Evolutionary conservation across 2,329 filamentous ascomycete genomes (phyloP), one percentile per base, ranked within the genome.

Genomic region (Neodidymelliopsis sp.): DNA sequence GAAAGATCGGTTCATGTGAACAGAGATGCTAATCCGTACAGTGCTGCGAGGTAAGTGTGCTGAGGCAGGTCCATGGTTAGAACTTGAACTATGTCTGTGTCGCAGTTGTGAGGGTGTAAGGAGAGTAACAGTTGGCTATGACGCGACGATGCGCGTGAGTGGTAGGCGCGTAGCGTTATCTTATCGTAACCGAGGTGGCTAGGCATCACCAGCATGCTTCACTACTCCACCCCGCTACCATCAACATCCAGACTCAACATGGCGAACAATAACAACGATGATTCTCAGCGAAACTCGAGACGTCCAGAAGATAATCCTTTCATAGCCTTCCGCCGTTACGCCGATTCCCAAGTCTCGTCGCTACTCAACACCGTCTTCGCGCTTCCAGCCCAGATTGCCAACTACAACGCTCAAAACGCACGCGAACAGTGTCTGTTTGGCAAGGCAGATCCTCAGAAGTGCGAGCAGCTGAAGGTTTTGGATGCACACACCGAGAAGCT

Each of bases 261-360:
- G 68, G 35, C 63, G n/a, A 56, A 59, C 19, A 57, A 62, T 43
- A 52, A 61, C 41, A 48, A 57, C 35, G 49, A 64, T 23, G 51
- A 62, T 22, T 15, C 57, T 6, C 53, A 55, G 27, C 57, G 57
- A 39, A 37, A 63, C 10, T 24, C 35, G 13, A 36, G 49, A 13
- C 56, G 54, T 24, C 53, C 50, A 24, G 67, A 70, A 50, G 57
- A 67, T 46, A 84, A 84, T 51, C 81, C 83, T 1, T 85, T 86
- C 67, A 77, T 84, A 46, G 75, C 78, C 22, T 85, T 86, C 71
- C 83, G 84, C 57, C 81, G 79, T 54, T 84, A 82, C 65, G 81
- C 83, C 46, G 83, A 86, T 59, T 78, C 80, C 35, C 80, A 82
- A 47, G 76, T 85, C 57, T 78, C 77, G 7, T 79, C 78, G 12